Evolutionary conservation across 441 rosid genomes (phyloP).

Genomic region (Euphorbia schlechtendalii): DNA sequence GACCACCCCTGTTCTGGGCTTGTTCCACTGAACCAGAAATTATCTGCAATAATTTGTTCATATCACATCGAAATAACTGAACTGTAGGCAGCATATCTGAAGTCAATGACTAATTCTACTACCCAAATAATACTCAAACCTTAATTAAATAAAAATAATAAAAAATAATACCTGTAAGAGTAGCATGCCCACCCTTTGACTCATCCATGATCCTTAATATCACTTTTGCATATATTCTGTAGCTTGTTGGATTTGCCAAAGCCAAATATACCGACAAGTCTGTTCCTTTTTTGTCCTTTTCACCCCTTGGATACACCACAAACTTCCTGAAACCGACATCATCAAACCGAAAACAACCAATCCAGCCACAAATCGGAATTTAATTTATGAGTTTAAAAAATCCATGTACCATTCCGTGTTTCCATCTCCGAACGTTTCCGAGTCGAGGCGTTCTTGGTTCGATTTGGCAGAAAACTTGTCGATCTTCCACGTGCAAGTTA

Average conservation of each 20-base stretch:
- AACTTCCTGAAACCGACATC: constrained; percentile 26
- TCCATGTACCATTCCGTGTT: constrained; percentile 7
- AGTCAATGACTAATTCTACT: too few species aligned
- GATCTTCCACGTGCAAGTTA: constrained; percentile 30
- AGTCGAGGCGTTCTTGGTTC: background rate
- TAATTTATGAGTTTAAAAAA: too few species aligned
- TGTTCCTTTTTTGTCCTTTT: constrained; percentile 18
- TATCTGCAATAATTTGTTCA: background rate
- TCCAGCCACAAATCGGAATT: too few species aligned
- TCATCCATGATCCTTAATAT: constrained; percentile 31
- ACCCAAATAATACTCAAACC: too few species aligned
- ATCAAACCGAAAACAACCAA: too few species aligned
- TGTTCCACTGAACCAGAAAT: constrained; percentile 12
- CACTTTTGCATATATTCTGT: constrained; percentile 32
- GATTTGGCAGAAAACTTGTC: constrained; percentile 24
- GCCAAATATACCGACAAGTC: constrained; percentile 32
- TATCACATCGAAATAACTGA: too few species aligned
- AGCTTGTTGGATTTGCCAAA: constrained; percentile 18
- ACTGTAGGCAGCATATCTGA: too few species aligned
- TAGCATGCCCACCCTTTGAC: background rate
- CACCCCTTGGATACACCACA: constrained; percentile 25
- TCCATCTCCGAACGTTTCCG: background rate
- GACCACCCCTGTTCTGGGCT: constrained; percentile 6
- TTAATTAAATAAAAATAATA: too few species aligned
- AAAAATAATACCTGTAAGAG: background rate